Evolutionary conservation across 306 rosid species (phyloP), one percentile per base, ranked within the genome.

Genomic region (Cyclanthera cordifolia): DNA sequence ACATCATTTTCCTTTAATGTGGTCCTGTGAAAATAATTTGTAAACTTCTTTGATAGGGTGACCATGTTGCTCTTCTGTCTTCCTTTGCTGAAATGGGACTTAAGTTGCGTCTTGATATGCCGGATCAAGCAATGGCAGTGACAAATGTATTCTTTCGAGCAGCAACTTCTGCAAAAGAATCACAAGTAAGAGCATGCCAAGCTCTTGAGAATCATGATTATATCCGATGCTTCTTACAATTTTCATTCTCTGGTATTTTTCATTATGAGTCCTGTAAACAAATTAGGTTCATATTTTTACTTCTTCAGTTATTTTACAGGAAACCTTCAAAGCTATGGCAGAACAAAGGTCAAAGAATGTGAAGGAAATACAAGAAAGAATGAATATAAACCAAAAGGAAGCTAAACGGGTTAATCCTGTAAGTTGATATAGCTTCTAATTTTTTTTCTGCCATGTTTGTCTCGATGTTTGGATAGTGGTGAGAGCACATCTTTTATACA

Each of bases 1-100:
- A 63, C 16, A 71, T 54, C 41, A 6, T 61, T 73, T 69, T 67
- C 53, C 76, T 24, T 21, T 46, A 57, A 47, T 59, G 21, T 8
- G 63, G 41, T n/a, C n/a, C n/a, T n/a, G n/a, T n/a, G n/a, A n/a
- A 55, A 56, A 58, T 65, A 13, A 37, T 69, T 39, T 72, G 75
- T 69, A 45, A 39, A 78, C 50, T 77, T 80, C 74, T 82, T 48
- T 77, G 19, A 66, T 73, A 94, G 99, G 97, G 97, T 75, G 99
- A 94, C 80, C 88, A 88, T 0, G 97, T 85, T 65, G 96, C 99
- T 67, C 95, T 94, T 79, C 78, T 94, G 71, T 94, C 99, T 14
- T 93, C 99, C 73, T 90, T 94, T 65, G 82, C 96, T 20, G 97
- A 94, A 81, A 94, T 94, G 99, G 99, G 99, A 74, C 96, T 94